Percentiles rank a stretch among this genome's conserved stretches.
phyloP scores from a whole-genome alignment of 768 basidiomycete genomes.

The Royoungia palumana region DNA sequence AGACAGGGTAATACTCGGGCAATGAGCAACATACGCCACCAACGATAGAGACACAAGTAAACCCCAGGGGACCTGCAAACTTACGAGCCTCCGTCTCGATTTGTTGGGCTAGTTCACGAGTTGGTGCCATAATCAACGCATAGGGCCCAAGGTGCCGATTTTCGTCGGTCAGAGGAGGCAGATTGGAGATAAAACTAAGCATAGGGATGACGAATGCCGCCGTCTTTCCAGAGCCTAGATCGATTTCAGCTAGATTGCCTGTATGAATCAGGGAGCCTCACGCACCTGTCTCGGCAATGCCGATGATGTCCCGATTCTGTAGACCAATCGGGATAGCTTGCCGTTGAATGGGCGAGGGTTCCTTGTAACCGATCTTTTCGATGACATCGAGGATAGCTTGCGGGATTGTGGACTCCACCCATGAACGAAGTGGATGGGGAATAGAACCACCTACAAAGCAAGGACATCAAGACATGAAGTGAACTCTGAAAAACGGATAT shows the following conservation, averaged over 20 bases:
- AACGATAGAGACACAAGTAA: slow-evolving; percentile 94
- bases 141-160: slow-evolving; percentile 93
- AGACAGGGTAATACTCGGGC: slow-evolving; percentile 2
- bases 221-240: slow-evolving; percentile 93
- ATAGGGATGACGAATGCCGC: slow-evolving; percentile 98
- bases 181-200: slow-evolving; percentile 86
- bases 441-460: slow-evolving; percentile 73
- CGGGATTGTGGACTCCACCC: slow-evolving; percentile 87
- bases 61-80: slow-evolving; percentile 88
- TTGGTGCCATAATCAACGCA: slow-evolving; percentile 89
- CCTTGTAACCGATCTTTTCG: slow-evolving; percentile 91
- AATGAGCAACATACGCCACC: slow-evolving; percentile 64
- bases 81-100: slow-evolving; percentile 91
- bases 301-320: slow-evolving; percentile 95
- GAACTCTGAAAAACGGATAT: neutral
- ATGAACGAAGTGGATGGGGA: slow-evolving; percentile 89
- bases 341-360: slow-evolving; percentile 94
- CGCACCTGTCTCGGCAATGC: slow-evolving; percentile 95
- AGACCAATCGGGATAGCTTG: slow-evolving; percentile 99
- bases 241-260: neutral
- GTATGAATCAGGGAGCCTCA: slow-evolving; percentile 1
- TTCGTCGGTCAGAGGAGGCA: slow-evolving; percentile 87
- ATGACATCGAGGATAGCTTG: slow-evolving; percentile 75
- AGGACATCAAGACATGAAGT: neutral
- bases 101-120: slow-evolving; percentile 98